Evolutionary conservation across 768 basidiomycete species (phyloP).

Genomic region (Tylopilus sp.): DNA sequence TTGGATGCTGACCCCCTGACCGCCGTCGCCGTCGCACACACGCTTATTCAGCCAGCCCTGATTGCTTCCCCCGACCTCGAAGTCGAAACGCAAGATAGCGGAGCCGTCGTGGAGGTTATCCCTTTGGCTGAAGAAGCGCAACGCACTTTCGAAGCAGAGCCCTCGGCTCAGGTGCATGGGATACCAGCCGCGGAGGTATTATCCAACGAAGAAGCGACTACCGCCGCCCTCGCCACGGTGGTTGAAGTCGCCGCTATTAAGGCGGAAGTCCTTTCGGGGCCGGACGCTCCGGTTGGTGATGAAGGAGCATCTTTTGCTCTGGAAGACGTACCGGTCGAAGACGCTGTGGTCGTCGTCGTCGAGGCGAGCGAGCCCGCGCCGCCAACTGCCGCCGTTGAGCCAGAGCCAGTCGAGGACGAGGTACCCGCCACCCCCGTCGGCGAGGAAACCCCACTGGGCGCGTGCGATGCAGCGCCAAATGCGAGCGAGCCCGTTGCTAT

Average conservation of each 20-base stretch:
- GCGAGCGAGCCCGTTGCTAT: not conserved
- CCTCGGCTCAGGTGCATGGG: conserved; percentile 1
- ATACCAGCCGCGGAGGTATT: not conserved
- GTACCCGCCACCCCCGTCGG: not conserved
- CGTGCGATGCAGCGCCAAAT: not conserved
- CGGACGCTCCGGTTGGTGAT: not conserved
- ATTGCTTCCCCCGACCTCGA: not conserved
- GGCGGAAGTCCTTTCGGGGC: not conserved
- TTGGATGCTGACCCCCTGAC: conserved; percentile 8
- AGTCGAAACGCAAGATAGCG: not conserved
- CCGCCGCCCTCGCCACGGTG: not conserved
- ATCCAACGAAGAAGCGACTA: conserved; percentile 3
- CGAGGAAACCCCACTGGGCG: conserved; percentile 1
- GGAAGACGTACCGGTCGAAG: not conserved
- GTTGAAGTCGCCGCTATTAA: not conserved
- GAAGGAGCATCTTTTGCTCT: not conserved
- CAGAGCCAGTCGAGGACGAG: not conserved
- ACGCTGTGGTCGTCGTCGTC: not conserved
- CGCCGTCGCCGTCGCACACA: not conserved
- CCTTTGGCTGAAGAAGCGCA: not conserved
- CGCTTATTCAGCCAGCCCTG: not conserved
- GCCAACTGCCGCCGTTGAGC: not conserved
- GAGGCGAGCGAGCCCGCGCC: not conserved
- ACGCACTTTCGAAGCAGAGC: conserved; percentile 1
- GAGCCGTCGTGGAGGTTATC: not conserved